Evolutionary conservation across 345 rosid genomes (phyloP).

Genomic region (Cardamine occulta): DNA sequence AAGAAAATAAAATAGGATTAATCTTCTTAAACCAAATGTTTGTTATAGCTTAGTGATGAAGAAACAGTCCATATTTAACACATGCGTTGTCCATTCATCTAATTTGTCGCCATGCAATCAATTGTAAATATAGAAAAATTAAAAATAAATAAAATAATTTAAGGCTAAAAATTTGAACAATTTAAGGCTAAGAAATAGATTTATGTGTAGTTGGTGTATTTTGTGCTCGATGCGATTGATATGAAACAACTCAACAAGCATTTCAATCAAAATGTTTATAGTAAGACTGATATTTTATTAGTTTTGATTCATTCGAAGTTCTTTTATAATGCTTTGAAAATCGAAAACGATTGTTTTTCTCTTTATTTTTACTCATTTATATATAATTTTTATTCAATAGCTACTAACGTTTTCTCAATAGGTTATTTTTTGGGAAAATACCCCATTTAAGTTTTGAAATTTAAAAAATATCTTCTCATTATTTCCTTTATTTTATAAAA

Average conservation of each 20-base stretch:
- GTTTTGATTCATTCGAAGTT: background rate
- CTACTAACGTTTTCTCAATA: background rate
- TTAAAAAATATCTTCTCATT: no score
- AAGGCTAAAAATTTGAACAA: background rate
- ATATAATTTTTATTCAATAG: background rate
- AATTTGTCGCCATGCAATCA: conserved; percentile 2
- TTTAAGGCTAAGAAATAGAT: background rate
- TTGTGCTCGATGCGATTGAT: conserved; percentile 16
- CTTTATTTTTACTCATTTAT: background rate
- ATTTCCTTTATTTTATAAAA: no score
- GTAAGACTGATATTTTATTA: background rate
- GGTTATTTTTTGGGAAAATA: background rate
- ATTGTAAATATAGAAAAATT: background rate
- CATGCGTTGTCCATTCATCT: conserved; percentile 36
- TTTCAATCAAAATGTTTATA: background rate
- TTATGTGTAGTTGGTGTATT: background rate
- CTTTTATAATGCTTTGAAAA: background rate
- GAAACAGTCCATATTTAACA: conserved; percentile 40
- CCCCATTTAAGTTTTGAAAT: no score
- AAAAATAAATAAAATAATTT: background rate
- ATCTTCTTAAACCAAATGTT: conserved; percentile 37
- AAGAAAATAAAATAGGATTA: conserved; percentile 21
- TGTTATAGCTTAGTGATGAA: conserved; percentile 41
- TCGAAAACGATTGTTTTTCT: background rate
- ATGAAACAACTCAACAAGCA: background rate